These are phyloP conservation scores for Aspergillus cristatus DNA, from an alignment of 495 filamentous ascomycete genomes.

Conservation along the genomic window DNA sequence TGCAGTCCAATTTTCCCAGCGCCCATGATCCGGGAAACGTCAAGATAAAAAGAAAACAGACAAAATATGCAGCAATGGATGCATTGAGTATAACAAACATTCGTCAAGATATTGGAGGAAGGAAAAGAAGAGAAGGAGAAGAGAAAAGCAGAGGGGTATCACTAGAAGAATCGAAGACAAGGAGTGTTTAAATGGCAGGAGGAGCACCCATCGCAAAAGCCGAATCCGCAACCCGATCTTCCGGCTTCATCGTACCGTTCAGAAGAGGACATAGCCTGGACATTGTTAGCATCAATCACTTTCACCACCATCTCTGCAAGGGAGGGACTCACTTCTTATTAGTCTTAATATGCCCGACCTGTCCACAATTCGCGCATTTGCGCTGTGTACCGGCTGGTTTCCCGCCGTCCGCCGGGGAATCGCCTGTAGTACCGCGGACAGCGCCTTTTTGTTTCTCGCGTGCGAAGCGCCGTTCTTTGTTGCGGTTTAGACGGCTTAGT, in stretches of 20 bases:
- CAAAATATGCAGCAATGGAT: too few relatives aligned
- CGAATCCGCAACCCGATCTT: slow-evolving; percentile 48
- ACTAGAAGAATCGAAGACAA: background rate
- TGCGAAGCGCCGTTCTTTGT: slow-evolving; percentile 81
- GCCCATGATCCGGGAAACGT: too few relatives aligned
- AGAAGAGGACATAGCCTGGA: slow-evolving; percentile 78
- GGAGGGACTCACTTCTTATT: slow-evolving; percentile 72
- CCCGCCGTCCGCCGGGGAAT: slow-evolving; percentile 30
- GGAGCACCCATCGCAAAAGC: slow-evolving; percentile 45
- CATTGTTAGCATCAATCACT: slow-evolving; percentile 14
- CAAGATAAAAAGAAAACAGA: too few relatives aligned
- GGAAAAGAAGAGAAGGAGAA: too few relatives aligned
- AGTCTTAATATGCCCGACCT: slow-evolving; percentile 97
- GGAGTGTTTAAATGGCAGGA: slow-evolving; percentile 17
- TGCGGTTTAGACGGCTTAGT: slow-evolving; percentile 71
- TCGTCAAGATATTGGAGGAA: too few relatives aligned
- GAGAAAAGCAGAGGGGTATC: too few relatives aligned
- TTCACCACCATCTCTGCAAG: background rate
- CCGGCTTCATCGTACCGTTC: slow-evolving; percentile 73
- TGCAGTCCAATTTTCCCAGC: too few relatives aligned
- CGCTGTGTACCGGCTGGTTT: slow-evolving; percentile 64
- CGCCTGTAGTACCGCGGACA: slow-evolving; percentile 28
- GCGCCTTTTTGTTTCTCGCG: slow-evolving; percentile 82
- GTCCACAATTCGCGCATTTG: slow-evolving; percentile 95
- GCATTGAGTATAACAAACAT: too few relatives aligned